Evolutionary conservation across 2,329 filamentous ascomycete species (phyloP), one percentile per base, ranked within the genome.

Genomic region (Venturia effusa): DNA sequence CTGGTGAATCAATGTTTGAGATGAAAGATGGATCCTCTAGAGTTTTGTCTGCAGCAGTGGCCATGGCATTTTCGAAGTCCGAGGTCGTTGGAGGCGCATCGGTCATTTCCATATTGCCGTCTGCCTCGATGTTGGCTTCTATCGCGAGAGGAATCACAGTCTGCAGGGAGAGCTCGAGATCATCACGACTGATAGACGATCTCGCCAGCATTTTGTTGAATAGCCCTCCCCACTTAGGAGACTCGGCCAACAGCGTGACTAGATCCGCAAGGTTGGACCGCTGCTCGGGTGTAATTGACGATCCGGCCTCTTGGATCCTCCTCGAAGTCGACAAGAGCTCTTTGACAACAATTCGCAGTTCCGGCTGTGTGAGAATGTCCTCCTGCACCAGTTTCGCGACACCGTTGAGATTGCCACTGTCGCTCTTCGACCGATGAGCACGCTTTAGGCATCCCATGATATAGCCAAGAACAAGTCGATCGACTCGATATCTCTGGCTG

Each of bases 381-480:
- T 40, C 59, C 15, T 60, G 34, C 15, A 60, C 6, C 22, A 60
- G 5, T 40, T 41, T 43, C n/a, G n/a, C 37, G 32, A 60, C 59
- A 27, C 37, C 40, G 6, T 60, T 32, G 37, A 60, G 37, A 13
- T 27, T 40, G n/a, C 30, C 34, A 39, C 15, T 27, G 32, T 43
- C 40, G n/a, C 37, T 43, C 17, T 60, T 60, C 1, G 34, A 13
- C 5, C 59, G 37, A 40, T 40, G 59, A 22, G 51, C 27, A 32
- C 62, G 62, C 30, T 60, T 61, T 17, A 64, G 24, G 34, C 54
- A 61, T 22, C 86, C 84, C 45, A 90, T 76, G 66, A 86, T 87
- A n/a, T 90, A 78, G 1, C 89, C 88, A 69, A 88, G 85, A 41
- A 87, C 84, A 43, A 93, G 77, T 70, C 86, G 89, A 68, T 90